These are phyloP conservation scores for Candida frijolesensis DNA, from an alignment of 1,139 yeast genomes.

Conservation along the genomic window DNA sequence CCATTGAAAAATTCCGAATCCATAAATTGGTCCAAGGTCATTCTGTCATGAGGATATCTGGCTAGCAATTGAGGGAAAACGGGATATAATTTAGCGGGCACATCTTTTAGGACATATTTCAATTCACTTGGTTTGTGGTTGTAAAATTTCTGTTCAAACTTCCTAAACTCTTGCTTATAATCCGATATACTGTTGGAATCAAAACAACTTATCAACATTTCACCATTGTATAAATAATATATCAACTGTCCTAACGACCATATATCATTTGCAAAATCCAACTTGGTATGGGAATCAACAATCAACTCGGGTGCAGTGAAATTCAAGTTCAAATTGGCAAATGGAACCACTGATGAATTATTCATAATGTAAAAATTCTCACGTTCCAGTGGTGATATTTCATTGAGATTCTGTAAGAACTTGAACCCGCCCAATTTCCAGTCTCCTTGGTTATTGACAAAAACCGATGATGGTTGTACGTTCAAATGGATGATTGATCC, in stretches of 20 bases:
- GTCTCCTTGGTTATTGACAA: slow-evolving; percentile 83
- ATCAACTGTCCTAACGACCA: slow-evolving; percentile 84
- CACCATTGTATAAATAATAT: slow-evolving; percentile 60
- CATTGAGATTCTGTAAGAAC: slow-evolving; percentile 58
- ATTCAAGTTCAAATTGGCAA: slow-evolving; percentile 70
- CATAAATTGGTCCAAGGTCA: slow-evolving; percentile 53
- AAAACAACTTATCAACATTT: slow-evolving; percentile 48
- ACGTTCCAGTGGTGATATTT: slow-evolving; percentile 49
- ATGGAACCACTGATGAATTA: slow-evolving; percentile 77
- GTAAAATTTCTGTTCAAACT: slow-evolving; percentile 44
- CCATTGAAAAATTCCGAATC: slow-evolving; percentile 70
- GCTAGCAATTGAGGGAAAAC: slow-evolving; percentile 41
- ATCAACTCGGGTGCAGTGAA: slow-evolving; percentile 51
- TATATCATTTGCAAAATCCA: slow-evolving; percentile 73
- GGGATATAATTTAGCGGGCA: slow-evolving; percentile 37
- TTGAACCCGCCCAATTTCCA: slow-evolving; percentile 88
- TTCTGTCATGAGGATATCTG: slow-evolving; percentile 45
- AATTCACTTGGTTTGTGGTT: slow-evolving; percentile 49
- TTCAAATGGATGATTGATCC: slow-evolving; percentile 79
- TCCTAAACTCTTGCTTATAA: slow-evolving; percentile 49
- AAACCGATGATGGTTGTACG: slow-evolving; percentile 74
- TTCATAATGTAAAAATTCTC: slow-evolving; percentile 62
- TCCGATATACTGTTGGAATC: slow-evolving; percentile 50
- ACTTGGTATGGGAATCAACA: slow-evolving; percentile 32
- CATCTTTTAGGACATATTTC: slow-evolving; percentile 45